These are phyloP conservation scores for Luvunga scandens DNA, from an alignment of 345 rosid species.

Conservation along the genomic window DNA sequence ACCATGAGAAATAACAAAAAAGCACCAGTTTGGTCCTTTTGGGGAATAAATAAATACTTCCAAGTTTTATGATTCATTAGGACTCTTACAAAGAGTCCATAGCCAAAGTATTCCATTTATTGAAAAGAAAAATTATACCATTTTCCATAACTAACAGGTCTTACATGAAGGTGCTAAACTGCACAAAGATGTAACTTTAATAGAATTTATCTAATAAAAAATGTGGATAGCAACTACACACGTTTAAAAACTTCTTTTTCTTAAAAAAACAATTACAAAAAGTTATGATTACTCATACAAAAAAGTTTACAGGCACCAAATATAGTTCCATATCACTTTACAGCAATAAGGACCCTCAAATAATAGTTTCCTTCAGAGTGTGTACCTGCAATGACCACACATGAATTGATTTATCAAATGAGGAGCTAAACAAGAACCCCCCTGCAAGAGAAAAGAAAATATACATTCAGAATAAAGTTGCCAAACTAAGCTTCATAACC, in stretches of 20 bases:
- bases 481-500: conserved; percentile 9
- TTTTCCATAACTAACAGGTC: background rate
- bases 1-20: background rate
- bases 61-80: background rate
- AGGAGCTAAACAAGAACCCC: conserved; percentile 79
- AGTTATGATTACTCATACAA: background rate
- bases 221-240: background rate
- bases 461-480: conserved; percentile 16
- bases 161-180: background rate
- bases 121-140: background rate
- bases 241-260: background rate
- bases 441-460: conserved; percentile 46
- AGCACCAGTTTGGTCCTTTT: background rate
- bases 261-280: background rate
- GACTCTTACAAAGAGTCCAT: background rate
- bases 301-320: background rate
- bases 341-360: background rate
- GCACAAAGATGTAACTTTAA: background rate
- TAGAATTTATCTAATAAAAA: background rate
- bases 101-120: background rate
- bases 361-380: conserved; percentile 5
- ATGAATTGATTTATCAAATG: conserved; percentile 72
- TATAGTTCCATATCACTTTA: background rate
- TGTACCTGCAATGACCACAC: conserved; percentile 89
- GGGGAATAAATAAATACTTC: background rate